phyloP scores from a whole-genome alignment of 2,329 filamentous ascomycete species.

The Aureobasidium sp. region DNA sequence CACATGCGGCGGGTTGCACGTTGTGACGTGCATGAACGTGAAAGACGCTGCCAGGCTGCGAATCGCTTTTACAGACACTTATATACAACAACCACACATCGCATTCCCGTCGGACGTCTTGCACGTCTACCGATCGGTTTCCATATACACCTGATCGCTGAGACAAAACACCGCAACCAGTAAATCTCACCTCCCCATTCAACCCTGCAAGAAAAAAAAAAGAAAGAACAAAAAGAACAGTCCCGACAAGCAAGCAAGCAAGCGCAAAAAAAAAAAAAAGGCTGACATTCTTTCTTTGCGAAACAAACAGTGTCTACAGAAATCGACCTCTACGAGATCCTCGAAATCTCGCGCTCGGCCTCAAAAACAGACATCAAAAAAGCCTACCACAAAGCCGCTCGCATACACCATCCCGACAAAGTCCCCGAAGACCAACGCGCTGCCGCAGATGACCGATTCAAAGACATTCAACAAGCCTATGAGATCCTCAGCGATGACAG shows the following conservation, averaged over 20 bases:
- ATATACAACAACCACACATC: neutral
- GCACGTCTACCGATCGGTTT: neutral
- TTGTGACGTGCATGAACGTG: constrained; percentile 8
- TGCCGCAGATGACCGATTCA: constrained; percentile 87
- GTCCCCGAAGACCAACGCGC: constrained; percentile 77
- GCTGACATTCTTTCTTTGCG: neutral
- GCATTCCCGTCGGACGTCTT: neutral
- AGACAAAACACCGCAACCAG: neutral
- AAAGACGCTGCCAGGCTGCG: neutral
- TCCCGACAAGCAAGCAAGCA: neutral
- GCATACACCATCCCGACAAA: constrained; percentile 73
- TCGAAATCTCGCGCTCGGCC: constrained; percentile 66
- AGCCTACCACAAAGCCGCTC: constrained; percentile 74
- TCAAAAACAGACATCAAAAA: constrained; percentile 82
- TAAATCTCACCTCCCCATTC: neutral
- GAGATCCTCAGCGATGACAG: constrained; percentile 96
- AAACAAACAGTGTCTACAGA: constrained; percentile 35
- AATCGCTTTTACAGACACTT: neutral
- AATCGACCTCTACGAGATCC: constrained; percentile 60
- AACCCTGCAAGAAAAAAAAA: neutral
- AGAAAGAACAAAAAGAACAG: neutral
- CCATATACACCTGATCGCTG: neutral
- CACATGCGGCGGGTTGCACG: neutral
- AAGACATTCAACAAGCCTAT: constrained; percentile 86
- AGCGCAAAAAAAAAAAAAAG: neutral